These are phyloP conservation scores for Zymoseptoria ardabiliae DNA, from an alignment of 2,329 filamentous ascomycete genomes.

Conservation along the genomic window DNA sequence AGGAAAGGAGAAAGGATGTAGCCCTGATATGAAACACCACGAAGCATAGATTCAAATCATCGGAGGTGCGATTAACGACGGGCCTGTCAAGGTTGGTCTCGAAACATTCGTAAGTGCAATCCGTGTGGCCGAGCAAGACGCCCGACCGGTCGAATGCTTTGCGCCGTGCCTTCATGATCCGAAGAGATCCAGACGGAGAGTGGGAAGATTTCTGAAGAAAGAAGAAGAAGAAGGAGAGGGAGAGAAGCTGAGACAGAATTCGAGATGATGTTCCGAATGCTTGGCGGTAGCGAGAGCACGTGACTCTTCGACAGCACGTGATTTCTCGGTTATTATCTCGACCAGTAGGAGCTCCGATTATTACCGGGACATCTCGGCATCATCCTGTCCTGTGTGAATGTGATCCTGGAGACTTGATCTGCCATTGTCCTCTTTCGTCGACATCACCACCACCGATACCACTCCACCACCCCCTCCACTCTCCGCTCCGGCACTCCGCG, in stretches of 20 bases:
- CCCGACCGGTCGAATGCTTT: slow-evolving; percentile 20
- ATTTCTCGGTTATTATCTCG: neutral
- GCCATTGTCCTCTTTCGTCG: slow-evolving; percentile 16
- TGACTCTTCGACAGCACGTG: neutral
- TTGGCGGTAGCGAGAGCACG: slow-evolving; percentile 1
- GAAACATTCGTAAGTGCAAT: slow-evolving; percentile 26
- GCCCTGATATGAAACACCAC: slow-evolving; percentile 50
- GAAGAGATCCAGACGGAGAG: slow-evolving; percentile 26
- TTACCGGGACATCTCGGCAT: neutral
- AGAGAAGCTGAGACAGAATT: neutral
- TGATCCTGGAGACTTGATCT: neutral
- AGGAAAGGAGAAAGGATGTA: slow-evolving; percentile 28
- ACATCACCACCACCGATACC: slow-evolving; percentile 17
- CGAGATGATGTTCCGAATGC: neutral
- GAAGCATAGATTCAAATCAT: slow-evolving; percentile 32
- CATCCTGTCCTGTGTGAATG: neutral
- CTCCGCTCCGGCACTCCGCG: slow-evolving; percentile 10
- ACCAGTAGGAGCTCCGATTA: neutral
- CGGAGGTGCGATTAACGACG: slow-evolving; percentile 48
- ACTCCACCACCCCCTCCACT: slow-evolving; percentile 3
- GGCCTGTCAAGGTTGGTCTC: slow-evolving; percentile 36
- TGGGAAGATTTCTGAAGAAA: slow-evolving; percentile 22
- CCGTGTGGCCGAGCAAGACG: slow-evolving; percentile 26
- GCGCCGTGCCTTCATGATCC: slow-evolving; percentile 25
- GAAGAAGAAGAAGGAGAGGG: neutral